Percentiles rank a stretch among this genome's conserved stretches.
phyloP scores from a whole-genome alignment of 371 early-diverging fungal species.

The Syncephalastrum sp. region DNA sequence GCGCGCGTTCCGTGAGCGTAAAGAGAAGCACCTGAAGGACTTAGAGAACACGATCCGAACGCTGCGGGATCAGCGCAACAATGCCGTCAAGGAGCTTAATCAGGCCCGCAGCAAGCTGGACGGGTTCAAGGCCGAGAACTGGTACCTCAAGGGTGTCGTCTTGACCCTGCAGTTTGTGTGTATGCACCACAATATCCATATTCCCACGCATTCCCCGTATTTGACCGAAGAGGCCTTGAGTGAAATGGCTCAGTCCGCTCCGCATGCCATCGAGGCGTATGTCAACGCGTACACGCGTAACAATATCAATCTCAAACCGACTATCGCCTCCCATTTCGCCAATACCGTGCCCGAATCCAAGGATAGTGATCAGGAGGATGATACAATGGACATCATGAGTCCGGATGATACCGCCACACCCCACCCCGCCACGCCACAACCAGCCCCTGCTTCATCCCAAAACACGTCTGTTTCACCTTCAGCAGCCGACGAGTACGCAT shows the following conservation, averaged over 20 bases:
- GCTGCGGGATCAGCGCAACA: conserved; percentile 54
- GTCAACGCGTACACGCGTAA: conserved; percentile 41
- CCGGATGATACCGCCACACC: neutral
- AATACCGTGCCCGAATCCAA: conserved; percentile 8
- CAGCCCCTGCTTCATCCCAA: neutral
- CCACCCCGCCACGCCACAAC: conserved; percentile 1
- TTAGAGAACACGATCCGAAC: conserved; percentile 64
- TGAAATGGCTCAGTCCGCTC: conserved; percentile 32
- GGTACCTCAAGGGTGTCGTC: conserved; percentile 52
- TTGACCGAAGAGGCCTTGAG: conserved; percentile 26
- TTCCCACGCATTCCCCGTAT: conserved; percentile 43
- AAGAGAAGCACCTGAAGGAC: conserved; percentile 66
- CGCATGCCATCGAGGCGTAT: conserved; percentile 41
- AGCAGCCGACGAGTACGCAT: neutral
- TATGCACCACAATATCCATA: conserved; percentile 35
- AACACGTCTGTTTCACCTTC: conserved; percentile 3
- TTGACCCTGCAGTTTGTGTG: conserved; percentile 52
- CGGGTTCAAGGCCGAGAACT: conserved; percentile 55
- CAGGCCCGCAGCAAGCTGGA: conserved; percentile 48
- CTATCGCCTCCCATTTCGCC: conserved; percentile 35
- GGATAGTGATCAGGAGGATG: conserved; percentile 2
- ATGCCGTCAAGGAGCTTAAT: conserved; percentile 37
- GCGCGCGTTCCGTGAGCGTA: conserved; percentile 77
- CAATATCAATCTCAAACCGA: conserved; percentile 32
- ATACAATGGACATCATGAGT: neutral